Evolutionary conservation across 768 basidiomycete species (phyloP), one percentile per base, ranked within the genome.

Genomic region (Boletus patriciae): DNA sequence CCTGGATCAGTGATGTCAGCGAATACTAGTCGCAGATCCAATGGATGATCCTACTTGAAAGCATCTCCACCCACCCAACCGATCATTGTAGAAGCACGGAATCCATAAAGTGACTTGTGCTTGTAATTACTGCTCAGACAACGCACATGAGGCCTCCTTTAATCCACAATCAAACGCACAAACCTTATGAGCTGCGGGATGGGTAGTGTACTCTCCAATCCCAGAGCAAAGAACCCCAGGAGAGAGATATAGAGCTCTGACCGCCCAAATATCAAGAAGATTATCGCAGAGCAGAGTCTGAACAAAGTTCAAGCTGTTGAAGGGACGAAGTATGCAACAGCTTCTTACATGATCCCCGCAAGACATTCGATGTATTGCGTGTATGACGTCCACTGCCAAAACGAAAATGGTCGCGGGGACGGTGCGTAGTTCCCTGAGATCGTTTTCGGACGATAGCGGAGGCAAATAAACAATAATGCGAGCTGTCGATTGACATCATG

Each of bases 381-480:
- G 68, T 92, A 94, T 4, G 76, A 80, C 46, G 79, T 72, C 92
- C 92, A 94, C 65, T 94, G 90, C 92, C 92, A 94, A 72, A 93
- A 92, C 1, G 83, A 80, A 54, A 89, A 75, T 3, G 84, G 88
- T 33, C 92, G 81, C 21, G 79, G 71, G 6, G 89, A 90, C 8
- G 75, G 72, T 34, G 82, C 80, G 18, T 85, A 66, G 52, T 70
- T 77, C 71, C 88, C 90, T 19, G 85, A 78, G 59, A 81, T 86
- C 33, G 77, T 64, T 47, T 76, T 71, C 6, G 89, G 87, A 37
- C 82, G 82, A 68, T 88, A 92, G 46, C 76, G 73, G 53, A 92
- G 88, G 66, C 92, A 94, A 54, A 94, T 90, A 69, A 90, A 92
- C 45, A 94, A 70, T 37, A 94, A 73, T 18, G 82, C 87, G 38